phyloP scores from a whole-genome alignment of 163 green algal species.

The Scenedesmus sp. region DNA sequence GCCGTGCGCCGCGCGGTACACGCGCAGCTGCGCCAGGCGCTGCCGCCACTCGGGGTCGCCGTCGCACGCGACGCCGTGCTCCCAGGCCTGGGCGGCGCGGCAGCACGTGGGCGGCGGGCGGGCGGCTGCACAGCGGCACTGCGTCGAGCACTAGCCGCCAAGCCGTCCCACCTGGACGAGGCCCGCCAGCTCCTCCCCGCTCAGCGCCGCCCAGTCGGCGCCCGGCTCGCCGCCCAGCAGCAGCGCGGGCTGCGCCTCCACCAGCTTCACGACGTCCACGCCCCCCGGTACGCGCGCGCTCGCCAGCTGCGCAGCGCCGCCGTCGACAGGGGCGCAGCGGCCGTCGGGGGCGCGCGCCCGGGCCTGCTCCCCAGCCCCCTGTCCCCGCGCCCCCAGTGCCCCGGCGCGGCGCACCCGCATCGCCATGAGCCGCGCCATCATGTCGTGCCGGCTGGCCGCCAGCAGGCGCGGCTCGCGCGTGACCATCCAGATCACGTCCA shows the following conservation, averaged over 20 bases:
- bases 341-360: background rate
- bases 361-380: background rate
- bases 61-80: conserved; percentile 52
- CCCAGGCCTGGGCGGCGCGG: conserved; percentile 45
- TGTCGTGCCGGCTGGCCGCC: conserved; percentile 35
- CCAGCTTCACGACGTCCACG: conserved; percentile 54
- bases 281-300: conserved; percentile 34
- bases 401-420: conserved; percentile 50
- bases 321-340: background rate
- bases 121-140: background rate
- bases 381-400: background rate
- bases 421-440: conserved; percentile 53
- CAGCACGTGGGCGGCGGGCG: background rate
- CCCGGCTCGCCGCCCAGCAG: conserved; percentile 46
- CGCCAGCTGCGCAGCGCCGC: conserved; percentile 5
- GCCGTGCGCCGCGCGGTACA: conserved; percentile 49
- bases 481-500: conserved; percentile 60
- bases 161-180: conserved; percentile 7
- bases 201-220: conserved; percentile 13
- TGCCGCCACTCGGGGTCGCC: conserved; percentile 51
- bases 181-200: conserved; percentile 11
- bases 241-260: conserved; percentile 54
- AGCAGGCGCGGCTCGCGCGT: conserved; percentile 58
- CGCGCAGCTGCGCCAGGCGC: conserved; percentile 41
- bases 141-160: background rate